These are phyloP conservation scores for Calonectria naviculata DNA, from an alignment of 2,329 filamentous ascomycete species.

Conservation along the genomic window DNA sequence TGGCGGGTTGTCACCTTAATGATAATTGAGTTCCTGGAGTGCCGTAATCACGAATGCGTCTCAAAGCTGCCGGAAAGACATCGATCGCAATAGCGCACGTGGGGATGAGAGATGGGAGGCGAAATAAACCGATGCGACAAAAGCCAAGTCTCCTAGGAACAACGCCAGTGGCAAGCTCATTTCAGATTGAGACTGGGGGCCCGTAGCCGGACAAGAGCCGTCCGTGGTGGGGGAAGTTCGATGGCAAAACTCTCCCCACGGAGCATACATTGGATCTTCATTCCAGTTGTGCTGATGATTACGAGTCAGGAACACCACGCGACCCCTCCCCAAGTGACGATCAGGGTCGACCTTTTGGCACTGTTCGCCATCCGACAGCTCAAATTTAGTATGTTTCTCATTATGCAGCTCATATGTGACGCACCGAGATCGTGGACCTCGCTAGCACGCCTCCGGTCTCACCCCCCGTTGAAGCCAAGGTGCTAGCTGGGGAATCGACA, in stretches of 20 bases:
- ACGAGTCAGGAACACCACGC: conserved; percentile 18
- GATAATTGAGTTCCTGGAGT: background rate
- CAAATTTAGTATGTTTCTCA: conserved; percentile 12
- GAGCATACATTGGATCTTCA: background rate
- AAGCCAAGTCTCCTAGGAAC: background rate
- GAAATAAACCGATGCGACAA: background rate
- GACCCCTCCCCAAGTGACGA: background rate
- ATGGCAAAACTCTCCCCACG: background rate
- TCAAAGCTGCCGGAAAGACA: background rate
- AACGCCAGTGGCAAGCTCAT: background rate
- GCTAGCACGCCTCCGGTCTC: conserved; percentile 4
- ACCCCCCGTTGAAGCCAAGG: conserved; percentile 1
- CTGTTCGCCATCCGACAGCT: conserved; percentile 3
- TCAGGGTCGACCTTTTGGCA: background rate
- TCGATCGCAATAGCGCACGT: background rate
- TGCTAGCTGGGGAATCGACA: background rate
- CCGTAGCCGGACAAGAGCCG: background rate
- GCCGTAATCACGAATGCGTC: background rate
- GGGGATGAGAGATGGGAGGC: background rate
- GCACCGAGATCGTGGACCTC: conserved; percentile 18
- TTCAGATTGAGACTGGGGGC: background rate
- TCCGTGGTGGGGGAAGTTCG: background rate
- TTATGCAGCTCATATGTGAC: conserved; percentile 20
- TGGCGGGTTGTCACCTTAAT: conserved; percentile 7
- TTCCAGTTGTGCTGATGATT: conserved; percentile 14